phyloP scores from a whole-genome alignment of 1,139 yeast species.

The Keqinozyma sinolaborantium region DNA sequence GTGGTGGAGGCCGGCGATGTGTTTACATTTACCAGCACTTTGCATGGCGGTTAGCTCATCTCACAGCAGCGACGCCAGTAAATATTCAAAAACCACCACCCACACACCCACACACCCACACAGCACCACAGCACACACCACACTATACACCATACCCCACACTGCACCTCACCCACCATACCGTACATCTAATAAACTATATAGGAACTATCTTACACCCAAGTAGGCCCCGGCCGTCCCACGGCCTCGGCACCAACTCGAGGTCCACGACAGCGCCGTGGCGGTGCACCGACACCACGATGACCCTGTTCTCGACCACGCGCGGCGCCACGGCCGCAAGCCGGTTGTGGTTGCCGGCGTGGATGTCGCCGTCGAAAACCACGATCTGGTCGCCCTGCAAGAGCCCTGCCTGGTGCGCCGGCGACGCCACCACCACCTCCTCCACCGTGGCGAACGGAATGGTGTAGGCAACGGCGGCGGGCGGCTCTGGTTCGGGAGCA shows the following conservation, averaged over 20 bases:
- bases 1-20: constrained; percentile 71
- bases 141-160: too few species aligned
- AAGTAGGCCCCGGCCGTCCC: constrained; percentile 72
- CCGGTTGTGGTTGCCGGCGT: constrained; percentile 50
- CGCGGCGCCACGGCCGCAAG: constrained; percentile 35
- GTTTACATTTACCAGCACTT: constrained; percentile 84
- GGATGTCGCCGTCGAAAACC: constrained; percentile 45
- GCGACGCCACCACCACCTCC: constrained; percentile 46
- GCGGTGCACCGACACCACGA: constrained; percentile 36
- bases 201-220: constrained; percentile 66
- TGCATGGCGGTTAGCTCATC: constrained; percentile 92
- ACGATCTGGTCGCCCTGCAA: constrained; percentile 47
- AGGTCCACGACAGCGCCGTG: constrained; percentile 18
- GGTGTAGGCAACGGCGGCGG: neutral
- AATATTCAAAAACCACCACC: constrained; percentile 1
- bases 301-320: constrained; percentile 20
- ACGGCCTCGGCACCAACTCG: constrained; percentile 49
- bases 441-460: constrained; percentile 59
- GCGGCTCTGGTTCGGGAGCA: constrained; percentile 1
- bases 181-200: constrained; percentile 13
- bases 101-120: neutral
- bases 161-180: too few species aligned
- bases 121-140: too few species aligned
- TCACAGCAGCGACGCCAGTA: too few species aligned
- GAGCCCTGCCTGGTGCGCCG: constrained; percentile 43